These are phyloP conservation scores for Camelina hispida DNA, from an alignment of 345 rosid species.

Conservation along the genomic window DNA sequence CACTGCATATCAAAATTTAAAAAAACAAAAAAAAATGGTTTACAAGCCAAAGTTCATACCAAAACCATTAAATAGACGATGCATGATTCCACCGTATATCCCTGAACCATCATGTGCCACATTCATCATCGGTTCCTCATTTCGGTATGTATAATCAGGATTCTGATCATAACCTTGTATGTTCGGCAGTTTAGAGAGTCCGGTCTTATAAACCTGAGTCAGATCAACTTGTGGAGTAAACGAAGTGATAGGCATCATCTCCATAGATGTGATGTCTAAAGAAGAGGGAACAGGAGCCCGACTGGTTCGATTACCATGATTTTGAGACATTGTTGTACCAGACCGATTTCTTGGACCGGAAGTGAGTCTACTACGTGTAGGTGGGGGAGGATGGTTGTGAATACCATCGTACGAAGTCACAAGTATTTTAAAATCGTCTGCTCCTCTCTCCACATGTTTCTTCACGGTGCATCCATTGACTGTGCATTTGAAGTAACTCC, in stretches of 20 bases:
- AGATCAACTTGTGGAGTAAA: not conserved
- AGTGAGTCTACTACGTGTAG: not conserved
- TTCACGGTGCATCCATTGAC: conserved; percentile 20
- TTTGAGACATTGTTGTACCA: conserved; percentile 11
- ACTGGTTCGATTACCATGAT: not conserved
- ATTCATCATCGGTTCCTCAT: conserved; percentile 15
- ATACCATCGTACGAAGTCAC: conserved; percentile 35
- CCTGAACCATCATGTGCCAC: not conserved
- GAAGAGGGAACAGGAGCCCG: not conserved
- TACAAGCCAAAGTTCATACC: not conserved
- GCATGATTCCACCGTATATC: conserved; percentile 18
- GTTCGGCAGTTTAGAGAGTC: conserved; percentile 27
- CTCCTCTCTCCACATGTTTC: conserved; percentile 46
- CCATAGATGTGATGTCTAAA: not conserved
- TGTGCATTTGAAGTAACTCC: conserved; percentile 44
- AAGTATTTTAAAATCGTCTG: conserved; percentile 15
- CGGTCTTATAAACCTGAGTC: conserved; percentile 7
- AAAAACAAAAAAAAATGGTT: not conserved
- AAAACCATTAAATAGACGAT: not conserved
- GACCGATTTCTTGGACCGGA: conserved; percentile 15
- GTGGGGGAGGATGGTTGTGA: conserved; percentile 32
- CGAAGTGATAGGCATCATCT: not conserved
- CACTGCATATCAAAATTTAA: not conserved
- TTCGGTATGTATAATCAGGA: not conserved
- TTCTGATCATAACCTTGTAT: conserved; percentile 15